phyloP scores from a whole-genome alignment of 257 asterid species.

The Eustoma russellianum region DNA sequence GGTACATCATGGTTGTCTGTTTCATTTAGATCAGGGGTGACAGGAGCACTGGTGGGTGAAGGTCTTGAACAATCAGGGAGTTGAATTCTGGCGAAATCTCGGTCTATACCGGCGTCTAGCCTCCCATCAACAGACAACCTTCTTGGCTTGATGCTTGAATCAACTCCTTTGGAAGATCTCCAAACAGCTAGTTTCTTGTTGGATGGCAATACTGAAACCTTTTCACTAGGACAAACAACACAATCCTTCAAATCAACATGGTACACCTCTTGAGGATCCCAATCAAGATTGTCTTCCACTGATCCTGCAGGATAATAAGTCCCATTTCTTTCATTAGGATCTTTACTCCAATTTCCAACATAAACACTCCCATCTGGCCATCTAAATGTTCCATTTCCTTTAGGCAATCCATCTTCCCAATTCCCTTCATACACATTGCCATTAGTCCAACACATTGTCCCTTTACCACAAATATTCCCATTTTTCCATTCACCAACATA shows the following conservation, averaged over 20 bases:
- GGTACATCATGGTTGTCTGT: slow-evolving; percentile 4
- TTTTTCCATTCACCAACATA: slow-evolving; percentile 72
- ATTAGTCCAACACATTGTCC: slow-evolving; percentile 50
- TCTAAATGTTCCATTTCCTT: slow-evolving; percentile 50
- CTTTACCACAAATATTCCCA: slow-evolving; percentile 57
- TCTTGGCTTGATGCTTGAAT: slow-evolving; percentile 30
- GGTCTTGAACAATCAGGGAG: slow-evolving; percentile 58
- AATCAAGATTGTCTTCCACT: slow-evolving; percentile 45
- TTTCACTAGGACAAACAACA: slow-evolving; percentile 46
- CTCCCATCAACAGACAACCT: slow-evolving; percentile 78
- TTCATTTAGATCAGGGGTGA: slow-evolving; percentile 11
- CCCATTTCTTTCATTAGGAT: slow-evolving; percentile 63
- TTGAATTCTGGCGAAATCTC: slow-evolving; percentile 46
- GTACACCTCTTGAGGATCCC: slow-evolving; percentile 75
- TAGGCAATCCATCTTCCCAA: slow-evolving; percentile 78
- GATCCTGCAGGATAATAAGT: slow-evolving; percentile 60
- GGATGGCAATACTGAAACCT: slow-evolving; percentile 67
- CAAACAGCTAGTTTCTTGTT: slow-evolving; percentile 71
- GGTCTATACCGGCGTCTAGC: slow-evolving; percentile 46
- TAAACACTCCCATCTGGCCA: slow-evolving; percentile 77
- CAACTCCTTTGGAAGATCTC: slow-evolving; percentile 41
- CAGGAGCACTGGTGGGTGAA: slow-evolving; percentile 23
- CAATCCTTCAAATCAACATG: slow-evolving; percentile 49
- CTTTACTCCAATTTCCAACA: slow-evolving; percentile 68
- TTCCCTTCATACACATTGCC: slow-evolving; percentile 60